These are phyloP conservation scores for Colletotrichum cereale DNA, from an alignment of 2,329 filamentous ascomycete genomes.

Conservation along the genomic window DNA sequence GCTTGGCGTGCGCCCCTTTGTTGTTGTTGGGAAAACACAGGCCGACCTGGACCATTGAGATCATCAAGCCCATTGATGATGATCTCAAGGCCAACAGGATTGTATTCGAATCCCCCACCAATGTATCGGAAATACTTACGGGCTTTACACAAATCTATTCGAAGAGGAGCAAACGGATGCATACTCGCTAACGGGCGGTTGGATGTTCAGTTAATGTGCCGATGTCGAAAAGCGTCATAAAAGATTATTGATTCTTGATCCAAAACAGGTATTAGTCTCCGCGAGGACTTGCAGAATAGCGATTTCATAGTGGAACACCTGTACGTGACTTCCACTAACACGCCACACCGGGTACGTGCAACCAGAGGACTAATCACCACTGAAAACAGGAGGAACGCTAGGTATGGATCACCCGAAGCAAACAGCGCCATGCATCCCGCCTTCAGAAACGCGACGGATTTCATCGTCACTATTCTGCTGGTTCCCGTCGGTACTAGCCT, in stretches of 20 bases:
- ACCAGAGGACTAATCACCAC: slow-evolving; percentile 43
- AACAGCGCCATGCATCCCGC: slow-evolving; percentile 56
- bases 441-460: slow-evolving; percentile 51
- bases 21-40: slow-evolving; percentile 52
- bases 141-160: too few species aligned
- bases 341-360: background rate
- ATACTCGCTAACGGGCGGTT: too few species aligned
- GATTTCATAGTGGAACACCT: slow-evolving; percentile 42
- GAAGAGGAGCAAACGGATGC: too few species aligned
- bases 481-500: slow-evolving; percentile 54
- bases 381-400: slow-evolving; percentile 55
- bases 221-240: too few species aligned
- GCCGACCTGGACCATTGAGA: slow-evolving; percentile 50
- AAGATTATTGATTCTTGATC: slow-evolving; percentile 53
- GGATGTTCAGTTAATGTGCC: too few species aligned
- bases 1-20: slow-evolving; percentile 54
- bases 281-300: slow-evolving; percentile 44
- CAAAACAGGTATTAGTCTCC: slow-evolving; percentile 47
- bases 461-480: slow-evolving; percentile 50
- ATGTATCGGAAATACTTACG: too few species aligned
- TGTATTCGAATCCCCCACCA: too few species aligned
- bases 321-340: background rate
- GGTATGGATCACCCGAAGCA: slow-evolving; percentile 50
- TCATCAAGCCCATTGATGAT: slow-evolving; percentile 54
- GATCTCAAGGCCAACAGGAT: too few species aligned